Percentiles rank a stretch among this genome's conserved stretches.
These are phyloP conservation scores for Metschnikowia lunata DNA, from an alignment of 805 yeast genomes.

Conservation along the genomic window DNA sequence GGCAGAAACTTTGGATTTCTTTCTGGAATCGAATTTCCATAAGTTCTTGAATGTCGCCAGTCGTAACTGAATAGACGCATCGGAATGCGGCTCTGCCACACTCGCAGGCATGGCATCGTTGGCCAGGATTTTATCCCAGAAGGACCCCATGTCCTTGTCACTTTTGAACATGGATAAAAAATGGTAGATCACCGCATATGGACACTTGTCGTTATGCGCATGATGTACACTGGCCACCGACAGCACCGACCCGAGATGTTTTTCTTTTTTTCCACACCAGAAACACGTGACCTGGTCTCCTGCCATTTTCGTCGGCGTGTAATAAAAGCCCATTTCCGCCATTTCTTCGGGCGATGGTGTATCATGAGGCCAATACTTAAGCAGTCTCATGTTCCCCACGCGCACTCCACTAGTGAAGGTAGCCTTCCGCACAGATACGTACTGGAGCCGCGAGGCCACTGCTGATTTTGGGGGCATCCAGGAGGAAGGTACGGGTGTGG, in stretches of 20 bases:
- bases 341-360: constrained; percentile 26
- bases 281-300: constrained; percentile 55
- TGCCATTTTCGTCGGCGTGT: constrained; percentile 44
- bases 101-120: constrained; percentile 3
- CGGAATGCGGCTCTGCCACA: constrained; percentile 13
- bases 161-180: constrained; percentile 2
- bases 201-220: constrained; percentile 16
- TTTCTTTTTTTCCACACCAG: constrained; percentile 44
- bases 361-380: constrained; percentile 23
- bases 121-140: constrained; percentile 10
- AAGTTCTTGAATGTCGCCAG: constrained; percentile 14
- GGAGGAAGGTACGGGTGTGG: too few species aligned
- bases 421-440: constrained; percentile 19
- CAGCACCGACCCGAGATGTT: constrained; percentile 16
- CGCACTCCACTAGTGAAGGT: constrained; percentile 21
- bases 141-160: constrained; percentile 9
- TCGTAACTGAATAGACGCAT: constrained; percentile 13
- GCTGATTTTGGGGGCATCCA: constrained; percentile 7
- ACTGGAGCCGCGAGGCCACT: constrained; percentile 17
- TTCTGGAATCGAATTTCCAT: constrained; percentile 13
- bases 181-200: constrained; percentile 12
- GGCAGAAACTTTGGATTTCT: constrained; percentile 11
- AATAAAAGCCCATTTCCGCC: constrained; percentile 60
- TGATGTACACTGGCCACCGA: constrained; percentile 20
- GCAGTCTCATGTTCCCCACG: constrained; percentile 20